A percentile compares a stretch with the other conserved stretches of the same genome.
Conservation (phyloP, 2,329 filamentous ascomycete species). For the Colletotrichum graminicola region DNA sequence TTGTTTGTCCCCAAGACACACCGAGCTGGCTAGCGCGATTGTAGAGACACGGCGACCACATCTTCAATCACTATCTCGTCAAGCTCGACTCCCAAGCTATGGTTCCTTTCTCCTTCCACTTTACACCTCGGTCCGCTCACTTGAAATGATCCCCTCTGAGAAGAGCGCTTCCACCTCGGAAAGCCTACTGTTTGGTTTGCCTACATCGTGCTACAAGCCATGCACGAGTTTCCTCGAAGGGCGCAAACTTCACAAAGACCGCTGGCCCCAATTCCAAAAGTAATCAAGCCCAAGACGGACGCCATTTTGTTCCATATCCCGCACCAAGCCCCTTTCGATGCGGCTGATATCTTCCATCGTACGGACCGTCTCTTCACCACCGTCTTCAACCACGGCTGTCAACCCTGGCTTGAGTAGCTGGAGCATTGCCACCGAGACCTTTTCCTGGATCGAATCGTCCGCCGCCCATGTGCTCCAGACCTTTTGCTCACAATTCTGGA, state of each 20-base stretch:
- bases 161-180: not conserved
- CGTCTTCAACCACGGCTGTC: constrained; percentile 20
- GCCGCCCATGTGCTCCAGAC: constrained; percentile 33
- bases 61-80: not conserved
- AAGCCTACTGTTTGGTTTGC: not conserved
- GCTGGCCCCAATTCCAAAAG: constrained; percentile 30
- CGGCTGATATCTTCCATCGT: constrained; percentile 27
- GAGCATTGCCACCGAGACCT: not conserved
- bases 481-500: constrained; percentile 24
- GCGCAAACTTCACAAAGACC: not conserved
- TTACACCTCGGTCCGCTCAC: not conserved
- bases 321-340: constrained; percentile 14
- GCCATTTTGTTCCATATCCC: constrained; percentile 13
- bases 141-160: not conserved
- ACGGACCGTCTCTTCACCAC: constrained; percentile 26
- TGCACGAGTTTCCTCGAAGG: not conserved
- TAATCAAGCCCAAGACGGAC: constrained; percentile 24
- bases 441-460: constrained; percentile 17
- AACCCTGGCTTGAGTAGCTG: constrained; percentile 14
- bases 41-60: not conserved
- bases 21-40: not conserved
- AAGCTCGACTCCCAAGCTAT: not conserved
- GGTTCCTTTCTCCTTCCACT: not conserved
- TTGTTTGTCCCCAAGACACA: not conserved
- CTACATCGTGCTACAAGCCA: not conserved